Evolutionary conservation across 306 rosid genomes (phyloP), one percentile per base, ranked within the genome.

Genomic region (Castanospermum australe): DNA sequence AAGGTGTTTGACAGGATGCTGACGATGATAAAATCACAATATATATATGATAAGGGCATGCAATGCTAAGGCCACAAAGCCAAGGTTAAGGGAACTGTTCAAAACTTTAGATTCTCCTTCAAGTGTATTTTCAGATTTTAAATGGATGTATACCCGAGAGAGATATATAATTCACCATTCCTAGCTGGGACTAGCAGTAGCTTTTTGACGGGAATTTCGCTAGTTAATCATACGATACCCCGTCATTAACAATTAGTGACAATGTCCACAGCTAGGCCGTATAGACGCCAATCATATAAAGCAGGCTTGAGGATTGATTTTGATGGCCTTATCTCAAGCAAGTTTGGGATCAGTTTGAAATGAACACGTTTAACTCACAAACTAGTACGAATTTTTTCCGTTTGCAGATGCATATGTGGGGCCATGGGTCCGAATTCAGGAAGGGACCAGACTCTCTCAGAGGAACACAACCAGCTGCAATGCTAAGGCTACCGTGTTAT

Each of bases 331-430:
- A 13, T 35, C 10, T 32, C 8, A 20, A 22, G 60, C 71, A 62
- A 18, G 47, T 44, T 17, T 42, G 18, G 79, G 42, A 73, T 73
- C 45, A 41, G 17, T 44, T 56, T 24, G 22, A 59, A 57, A 8
- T 25, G 61, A 68, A 28, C 13, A 33, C 5, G 5, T 35, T 28
- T 24, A 66, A 22, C 7, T 59, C 9, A 33, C 5, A 71, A 79
- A 32, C 67, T 62, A 38, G 41, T 9, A 6, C 4, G 0, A 52
- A 47, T 11, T 7, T 70, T 35, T 35, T 64, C 18, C 15, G 12
- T 59, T n/a, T 69, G 60, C 81, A 94, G 98, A 94, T 94, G 98
- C 98, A 94, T 68, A 94, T 94, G 98, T 94, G 98, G 98, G 98
- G 97, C 10, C 98, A 94, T 39, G 98, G 98, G 4, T 94, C 98